These are phyloP conservation scores for Rhodocollybia butyracea DNA, from an alignment of 768 basidiomycete species.

Conservation along the genomic window DNA sequence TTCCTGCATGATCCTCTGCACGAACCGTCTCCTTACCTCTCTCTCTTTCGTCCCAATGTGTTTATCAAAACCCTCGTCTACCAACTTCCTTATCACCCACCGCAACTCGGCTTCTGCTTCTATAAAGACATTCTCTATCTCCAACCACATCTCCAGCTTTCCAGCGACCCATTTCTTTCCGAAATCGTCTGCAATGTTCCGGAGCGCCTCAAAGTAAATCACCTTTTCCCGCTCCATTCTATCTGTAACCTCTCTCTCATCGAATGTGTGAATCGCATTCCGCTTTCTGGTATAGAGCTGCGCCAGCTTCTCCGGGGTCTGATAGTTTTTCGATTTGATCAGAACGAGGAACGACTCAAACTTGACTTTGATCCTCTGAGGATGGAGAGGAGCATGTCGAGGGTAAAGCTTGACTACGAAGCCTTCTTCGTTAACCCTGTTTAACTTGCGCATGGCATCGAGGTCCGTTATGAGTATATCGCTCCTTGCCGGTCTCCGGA, in stretches of 20 bases:
- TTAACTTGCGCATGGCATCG: slow-evolving; percentile 4
- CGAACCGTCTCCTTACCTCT: slow-evolving; percentile 4
- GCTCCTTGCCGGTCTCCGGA: slow-evolving; percentile 6
- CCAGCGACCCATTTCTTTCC: slow-evolving; percentile 8
- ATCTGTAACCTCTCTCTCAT: not conserved
- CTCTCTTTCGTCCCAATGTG: not conserved
- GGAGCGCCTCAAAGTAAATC: not conserved
- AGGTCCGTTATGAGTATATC: not conserved
- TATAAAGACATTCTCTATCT: slow-evolving; percentile 2
- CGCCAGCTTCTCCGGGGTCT: slow-evolving; percentile 1
- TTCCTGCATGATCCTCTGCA: slow-evolving; percentile 5
- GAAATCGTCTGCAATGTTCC: slow-evolving; percentile 9
- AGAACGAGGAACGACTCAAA: slow-evolving; percentile 10
- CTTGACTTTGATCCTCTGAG: slow-evolving; percentile 12
- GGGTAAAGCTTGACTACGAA: slow-evolving; percentile 12
- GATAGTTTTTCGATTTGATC: slow-evolving; percentile 2
- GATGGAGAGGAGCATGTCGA: not conserved
- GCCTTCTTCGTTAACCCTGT: slow-evolving; percentile 11
- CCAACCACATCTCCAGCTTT: slow-evolving; percentile 1
- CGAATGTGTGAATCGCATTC: slow-evolving; percentile 2
- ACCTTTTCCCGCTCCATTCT: slow-evolving; percentile 2
- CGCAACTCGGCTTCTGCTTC: slow-evolving; percentile 5
- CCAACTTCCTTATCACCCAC: not conserved
- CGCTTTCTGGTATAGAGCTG: slow-evolving; percentile 4
- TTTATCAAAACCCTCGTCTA: not conserved